These are phyloP conservation scores for Coemansia sp. DNA, from an alignment of 192 early-diverging fungal genomes.

Conservation along the genomic window DNA sequence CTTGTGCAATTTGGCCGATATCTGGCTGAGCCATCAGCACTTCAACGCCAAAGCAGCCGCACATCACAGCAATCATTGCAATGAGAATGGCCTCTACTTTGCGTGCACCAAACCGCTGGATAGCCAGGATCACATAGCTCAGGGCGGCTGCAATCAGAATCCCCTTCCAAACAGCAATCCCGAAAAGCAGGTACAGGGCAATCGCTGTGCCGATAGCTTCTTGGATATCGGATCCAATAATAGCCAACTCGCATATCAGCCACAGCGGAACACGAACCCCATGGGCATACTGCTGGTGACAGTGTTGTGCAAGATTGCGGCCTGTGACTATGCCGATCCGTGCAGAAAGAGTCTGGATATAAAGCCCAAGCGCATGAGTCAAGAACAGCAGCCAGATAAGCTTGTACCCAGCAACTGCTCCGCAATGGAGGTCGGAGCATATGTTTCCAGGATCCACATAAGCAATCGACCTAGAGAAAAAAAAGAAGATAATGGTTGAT, in stretches of 20 bases:
- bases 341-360: slow-evolving; percentile 64
- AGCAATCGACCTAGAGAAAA: slow-evolving; percentile 58
- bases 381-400: slow-evolving; percentile 69
- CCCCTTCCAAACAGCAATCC: slow-evolving; percentile 67
- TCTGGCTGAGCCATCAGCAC: slow-evolving; percentile 59
- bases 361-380: slow-evolving; percentile 63
- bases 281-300: slow-evolving; percentile 45
- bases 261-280: slow-evolving; percentile 53
- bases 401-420: slow-evolving; percentile 66
- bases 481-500: background rate
- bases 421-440: slow-evolving; percentile 70
- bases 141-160: slow-evolving; percentile 76
- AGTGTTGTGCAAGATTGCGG: slow-evolving; percentile 63
- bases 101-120: slow-evolving; percentile 64
- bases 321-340: slow-evolving; percentile 68
- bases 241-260: slow-evolving; percentile 65
- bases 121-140: slow-evolving; percentile 73
- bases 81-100: slow-evolving; percentile 77
- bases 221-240: slow-evolving; percentile 73
- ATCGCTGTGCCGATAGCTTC: slow-evolving; percentile 92
- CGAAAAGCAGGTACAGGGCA: slow-evolving; percentile 77
- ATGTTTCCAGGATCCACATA: slow-evolving; percentile 73
- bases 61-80: slow-evolving; percentile 70
- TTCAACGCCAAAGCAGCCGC: slow-evolving; percentile 75
- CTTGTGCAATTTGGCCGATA: slow-evolving; percentile 51